Base-by-base conservation (phyloP, 1,139 yeast species). In the Taiozyma sp. region DNA sequence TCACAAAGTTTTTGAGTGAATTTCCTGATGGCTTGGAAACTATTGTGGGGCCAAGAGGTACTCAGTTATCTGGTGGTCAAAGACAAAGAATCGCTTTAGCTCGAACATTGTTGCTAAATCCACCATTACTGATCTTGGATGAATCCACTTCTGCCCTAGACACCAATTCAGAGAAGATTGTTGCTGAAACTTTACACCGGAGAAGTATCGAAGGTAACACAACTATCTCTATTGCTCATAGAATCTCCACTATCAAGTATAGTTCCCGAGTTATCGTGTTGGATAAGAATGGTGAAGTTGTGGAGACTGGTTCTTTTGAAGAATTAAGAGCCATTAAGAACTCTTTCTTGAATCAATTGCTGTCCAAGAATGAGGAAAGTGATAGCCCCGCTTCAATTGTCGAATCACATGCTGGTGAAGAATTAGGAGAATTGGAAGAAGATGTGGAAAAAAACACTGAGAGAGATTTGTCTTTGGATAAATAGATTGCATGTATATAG, bases 81-180 rank as follows among this genome's bases (percentile, higher is more conserved):
- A 88, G 88, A 65, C 97, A 89, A 69, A 76, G 97, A 62, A 80
- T 89, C 45, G 96, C 97, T 5, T 78, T 89, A 56, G 96, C 97
- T 0, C 73, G 97, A 55, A 91, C 96, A 3, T 80, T 53, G 53
- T 76, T 87, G 53, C 77, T 85, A 56, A 73, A 80, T 50, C 93
- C 95, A 2, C 72, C 83, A 2, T 73, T 87, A 39, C 68, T 87
- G 54, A 79, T 87, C 41, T 69, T 86, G 50, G 95, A 86, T 62
- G 95, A 86, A 64, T 91, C 93, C 11, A 86, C 95, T 0, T 82
- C 89, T 30, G 93, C 93, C 0, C 69, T 86, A 49, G 95, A 86
- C 64, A 80, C 91, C 8, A 83, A 82, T 59, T 81, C 85, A 65
- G 95, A 87, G 63, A 75, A 76, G 54, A 72, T 80, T 26, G 81